A percentile compares a stretch with the other conserved stretches of the same genome.
These are phyloP conservation scores for Kalmusia sp. DNA, from an alignment of 2,329 filamentous ascomycete species.

Conservation along the genomic window DNA sequence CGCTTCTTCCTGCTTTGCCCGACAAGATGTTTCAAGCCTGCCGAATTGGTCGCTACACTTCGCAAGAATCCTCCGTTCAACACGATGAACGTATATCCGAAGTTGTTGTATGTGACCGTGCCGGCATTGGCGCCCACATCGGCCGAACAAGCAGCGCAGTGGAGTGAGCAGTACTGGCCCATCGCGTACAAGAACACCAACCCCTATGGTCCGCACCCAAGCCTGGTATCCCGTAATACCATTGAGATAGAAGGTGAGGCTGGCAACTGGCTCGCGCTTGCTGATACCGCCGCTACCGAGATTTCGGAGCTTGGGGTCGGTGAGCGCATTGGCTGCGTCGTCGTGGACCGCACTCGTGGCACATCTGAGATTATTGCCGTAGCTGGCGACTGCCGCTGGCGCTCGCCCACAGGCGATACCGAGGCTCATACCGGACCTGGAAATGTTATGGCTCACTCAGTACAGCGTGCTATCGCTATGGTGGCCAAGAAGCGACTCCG, in stretches of 20 bases:
- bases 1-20: conserved; percentile 62
- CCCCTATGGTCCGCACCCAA: conserved; percentile 82
- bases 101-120: conserved; percentile 70
- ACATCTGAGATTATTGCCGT: conserved; percentile 69
- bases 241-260: conserved; percentile 71
- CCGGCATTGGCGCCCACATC: conserved; percentile 78
- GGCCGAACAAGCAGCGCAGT: conserved; percentile 74
- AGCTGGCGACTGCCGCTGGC: conserved; percentile 78
- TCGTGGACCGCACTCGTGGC: conserved; percentile 66
- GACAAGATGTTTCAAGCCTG: conserved; percentile 58
- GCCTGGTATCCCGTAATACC: conserved; percentile 73
- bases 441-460: conserved; percentile 80
- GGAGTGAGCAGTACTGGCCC: conserved; percentile 82
- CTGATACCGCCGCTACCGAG: conserved; percentile 68
- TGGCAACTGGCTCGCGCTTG: conserved; percentile 71
- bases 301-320: conserved; percentile 66
- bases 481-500: conserved; percentile 67
- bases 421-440: conserved; percentile 54
- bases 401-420: conserved; percentile 44
- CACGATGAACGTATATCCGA: conserved; percentile 50
- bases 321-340: conserved; percentile 75
- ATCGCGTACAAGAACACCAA: conserved; percentile 87
- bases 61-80: conserved; percentile 49
- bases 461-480: conserved; percentile 82
- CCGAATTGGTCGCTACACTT: conserved; percentile 52